Conservation (phyloP, 2,329 filamentous ascomycete genomes). For the Aspergillus caelatus region DNA sequence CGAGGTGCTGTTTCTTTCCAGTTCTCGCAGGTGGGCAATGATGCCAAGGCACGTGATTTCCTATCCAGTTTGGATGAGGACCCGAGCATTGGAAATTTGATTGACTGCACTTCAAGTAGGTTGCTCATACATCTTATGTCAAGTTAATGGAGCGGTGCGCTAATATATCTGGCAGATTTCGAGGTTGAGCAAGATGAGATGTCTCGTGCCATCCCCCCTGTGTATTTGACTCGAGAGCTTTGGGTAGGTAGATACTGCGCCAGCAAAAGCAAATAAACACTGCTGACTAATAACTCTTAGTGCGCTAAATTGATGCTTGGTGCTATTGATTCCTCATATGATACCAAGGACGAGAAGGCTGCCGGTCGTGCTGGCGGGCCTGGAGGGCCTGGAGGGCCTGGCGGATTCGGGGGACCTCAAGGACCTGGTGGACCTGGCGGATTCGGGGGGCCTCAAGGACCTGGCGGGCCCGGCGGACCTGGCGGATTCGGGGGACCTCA, state of each 20-base stretch:
- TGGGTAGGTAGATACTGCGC: slow-evolving; percentile 49
- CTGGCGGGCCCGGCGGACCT: too few species aligned
- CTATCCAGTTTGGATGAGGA: slow-evolving; percentile 66
- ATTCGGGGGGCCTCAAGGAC: neutral
- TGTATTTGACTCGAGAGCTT: slow-evolving; percentile 66
- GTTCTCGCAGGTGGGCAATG: slow-evolving; percentile 71
- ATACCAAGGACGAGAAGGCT: slow-evolving; percentile 65
- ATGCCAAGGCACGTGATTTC: slow-evolving; percentile 66
- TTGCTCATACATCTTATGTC: slow-evolving; percentile 14
- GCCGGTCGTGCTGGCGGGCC: slow-evolving; percentile 37
- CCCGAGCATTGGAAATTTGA: slow-evolving; percentile 60
- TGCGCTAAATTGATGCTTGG: slow-evolving; percentile 69
- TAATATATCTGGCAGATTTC: slow-evolving; percentile 54
- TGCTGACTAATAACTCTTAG: slow-evolving; percentile 30
- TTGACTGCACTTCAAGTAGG: slow-evolving; percentile 71
- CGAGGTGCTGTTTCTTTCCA: slow-evolving; percentile 66
- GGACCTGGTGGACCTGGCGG: neutral
- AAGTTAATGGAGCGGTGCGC: neutral
- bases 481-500: neutral
- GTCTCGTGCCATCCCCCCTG: slow-evolving; percentile 62
- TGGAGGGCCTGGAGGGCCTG: neutral
- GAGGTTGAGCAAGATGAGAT: slow-evolving; percentile 70
- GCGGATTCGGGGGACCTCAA: slow-evolving; percentile 14
- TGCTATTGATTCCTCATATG: slow-evolving; percentile 67
- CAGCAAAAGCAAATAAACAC: neutral